These are phyloP conservation scores for Saccharomyces uvarum DNA, from an alignment of 1,139 yeast genomes.

Conservation along the genomic window DNA sequence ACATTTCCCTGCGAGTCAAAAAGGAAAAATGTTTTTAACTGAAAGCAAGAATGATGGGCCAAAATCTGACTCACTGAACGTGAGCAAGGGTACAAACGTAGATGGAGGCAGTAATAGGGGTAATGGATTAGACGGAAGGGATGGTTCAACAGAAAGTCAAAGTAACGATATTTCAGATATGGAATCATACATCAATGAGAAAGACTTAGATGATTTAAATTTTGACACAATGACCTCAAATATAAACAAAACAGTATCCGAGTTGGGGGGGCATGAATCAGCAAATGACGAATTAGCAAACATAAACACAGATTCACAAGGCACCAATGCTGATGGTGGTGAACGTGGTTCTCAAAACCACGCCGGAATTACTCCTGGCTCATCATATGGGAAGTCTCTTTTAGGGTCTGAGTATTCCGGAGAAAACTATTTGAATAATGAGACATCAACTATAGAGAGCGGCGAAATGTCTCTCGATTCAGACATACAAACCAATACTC, in stretches of 20 bases:
- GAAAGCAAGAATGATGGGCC: constrained; percentile 7
- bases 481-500: constrained; percentile 14
- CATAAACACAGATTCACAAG: constrained; percentile 4
- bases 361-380: constrained; percentile 10
- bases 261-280: constrained; percentile 1
- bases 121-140: constrained; percentile 6
- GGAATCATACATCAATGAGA: constrained; percentile 29
- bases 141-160: constrained; percentile 5
- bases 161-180: constrained; percentile 25
- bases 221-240: constrained; percentile 15
- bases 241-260: constrained; percentile 5
- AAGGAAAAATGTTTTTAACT: constrained; percentile 6
- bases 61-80: constrained; percentile 5
- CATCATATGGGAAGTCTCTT: constrained; percentile 35
- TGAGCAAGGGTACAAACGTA: constrained; percentile 1
- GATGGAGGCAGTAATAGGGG: constrained; percentile 9
- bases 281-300: constrained; percentile 5
- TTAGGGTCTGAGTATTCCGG: constrained; percentile 35
- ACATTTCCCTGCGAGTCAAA: constrained; percentile 11
- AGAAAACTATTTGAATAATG: constrained; percentile 23
- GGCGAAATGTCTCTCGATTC: constrained; percentile 15
- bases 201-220: constrained; percentile 23
- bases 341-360: constrained; percentile 24
- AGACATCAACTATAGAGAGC: constrained; percentile 18
- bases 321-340: constrained; percentile 13